phyloP scores from a whole-genome alignment of 2,329 filamentous ascomycete genomes.

The Gyromitra esculenta region DNA sequence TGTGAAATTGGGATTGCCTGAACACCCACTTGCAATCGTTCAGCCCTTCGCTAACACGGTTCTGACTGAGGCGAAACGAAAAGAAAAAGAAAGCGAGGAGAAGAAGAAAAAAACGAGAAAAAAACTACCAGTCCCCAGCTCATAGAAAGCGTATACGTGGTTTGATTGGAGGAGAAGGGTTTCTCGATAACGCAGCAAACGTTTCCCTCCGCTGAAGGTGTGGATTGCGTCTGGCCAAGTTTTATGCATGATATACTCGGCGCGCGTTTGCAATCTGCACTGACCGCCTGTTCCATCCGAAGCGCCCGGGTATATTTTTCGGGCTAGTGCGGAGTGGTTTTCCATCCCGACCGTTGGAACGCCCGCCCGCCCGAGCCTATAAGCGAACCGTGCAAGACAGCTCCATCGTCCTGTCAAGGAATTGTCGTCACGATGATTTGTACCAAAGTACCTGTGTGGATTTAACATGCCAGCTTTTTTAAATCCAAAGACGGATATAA shows the following conservation, averaged over 20 bases:
- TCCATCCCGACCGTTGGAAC: neutral
- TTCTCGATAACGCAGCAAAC: neutral
- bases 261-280: neutral
- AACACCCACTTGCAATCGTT: neutral
- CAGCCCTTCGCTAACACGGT: neutral
- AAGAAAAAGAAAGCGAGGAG: neutral
- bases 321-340: neutral
- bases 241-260: neutral
- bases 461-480: neutral
- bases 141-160: neutral
- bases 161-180: neutral
- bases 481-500: neutral
- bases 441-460: neutral
- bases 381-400: slow-evolving; percentile 7
- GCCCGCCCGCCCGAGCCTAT: neutral
- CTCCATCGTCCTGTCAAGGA: neutral
- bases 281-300: neutral
- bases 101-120: neutral
- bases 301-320: neutral
- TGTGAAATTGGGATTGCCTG: neutral
- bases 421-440: neutral
- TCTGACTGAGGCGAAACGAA: neutral
- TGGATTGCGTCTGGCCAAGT: neutral
- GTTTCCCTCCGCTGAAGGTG: neutral
- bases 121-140: neutral